phyloP scores from a whole-genome alignment of 148 eudicot genomes.

The Rheum nobile region DNA sequence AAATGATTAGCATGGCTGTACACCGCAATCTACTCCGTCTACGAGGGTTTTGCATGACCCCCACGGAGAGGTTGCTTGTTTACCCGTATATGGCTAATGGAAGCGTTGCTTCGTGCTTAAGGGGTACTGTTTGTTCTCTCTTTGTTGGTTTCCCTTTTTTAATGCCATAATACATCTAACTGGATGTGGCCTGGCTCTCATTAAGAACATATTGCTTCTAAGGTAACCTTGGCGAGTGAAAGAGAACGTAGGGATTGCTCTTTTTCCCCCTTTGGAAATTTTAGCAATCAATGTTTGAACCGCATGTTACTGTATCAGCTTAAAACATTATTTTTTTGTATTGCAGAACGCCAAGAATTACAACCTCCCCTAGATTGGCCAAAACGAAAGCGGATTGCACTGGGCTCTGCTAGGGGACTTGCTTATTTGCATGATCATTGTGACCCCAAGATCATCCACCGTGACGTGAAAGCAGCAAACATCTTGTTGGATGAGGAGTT shows the following conservation, averaged over 20 bases:
- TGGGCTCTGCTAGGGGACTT: constrained; percentile 39
- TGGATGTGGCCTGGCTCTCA: neutral
- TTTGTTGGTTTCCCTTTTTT: neutral
- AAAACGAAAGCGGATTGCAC: constrained; percentile 29
- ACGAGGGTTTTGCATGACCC: constrained; percentile 50
- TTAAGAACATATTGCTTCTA: neutral
- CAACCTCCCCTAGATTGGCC: constrained; percentile 30
- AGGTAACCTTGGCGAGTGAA: neutral
- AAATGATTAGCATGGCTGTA: constrained; percentile 46
- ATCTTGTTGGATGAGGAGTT: constrained; percentile 35
- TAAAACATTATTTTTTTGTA: neutral
- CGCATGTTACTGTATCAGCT: neutral
- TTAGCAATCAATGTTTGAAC: neutral
- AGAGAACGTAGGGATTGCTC: neutral
- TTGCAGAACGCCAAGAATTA: constrained; percentile 27
- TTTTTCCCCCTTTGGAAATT: neutral
- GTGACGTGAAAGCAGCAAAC: constrained; percentile 45
- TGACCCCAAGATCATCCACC: constrained; percentile 39
- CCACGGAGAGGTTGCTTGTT: constrained; percentile 43
- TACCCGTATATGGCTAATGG: constrained; percentile 46
- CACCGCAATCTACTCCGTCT: constrained; percentile 39
- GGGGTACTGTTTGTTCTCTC: constrained; percentile 21
- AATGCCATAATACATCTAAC: neutral
- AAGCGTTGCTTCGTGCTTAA: constrained; percentile 39
- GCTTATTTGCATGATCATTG: constrained; percentile 42